Evolutionary conservation across 768 basidiomycete species (phyloP), one percentile per base, ranked within the genome.

Genomic region (Tephrocybe sp.): DNA sequence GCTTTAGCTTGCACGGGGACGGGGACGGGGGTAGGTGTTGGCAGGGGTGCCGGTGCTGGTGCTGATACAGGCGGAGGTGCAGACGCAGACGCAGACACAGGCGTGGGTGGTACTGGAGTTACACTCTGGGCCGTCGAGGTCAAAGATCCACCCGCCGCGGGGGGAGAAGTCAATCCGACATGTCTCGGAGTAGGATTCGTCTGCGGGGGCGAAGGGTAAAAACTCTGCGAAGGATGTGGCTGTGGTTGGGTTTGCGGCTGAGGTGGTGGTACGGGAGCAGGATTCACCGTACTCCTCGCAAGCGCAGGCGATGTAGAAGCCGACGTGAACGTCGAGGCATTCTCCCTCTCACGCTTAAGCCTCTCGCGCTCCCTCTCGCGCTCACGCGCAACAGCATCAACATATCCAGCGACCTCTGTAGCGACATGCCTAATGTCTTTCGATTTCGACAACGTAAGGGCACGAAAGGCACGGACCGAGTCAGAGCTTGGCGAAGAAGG

Each of bases 291-390:
- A 22, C 50, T 49, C 33, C 55, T 47, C 4, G 41, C 36, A 26
- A 52, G 49, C 5, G 58, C 53, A 13, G 48, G 41, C 2, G 53
- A 36, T 13, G 43, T 16, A 19, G 49, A 48, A n/a, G 52, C 48
- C 32, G 57, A 20, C 30, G 48, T 49, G 6, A 49, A 51, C 17
- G 55, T 52, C 11, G 58, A 44, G 42, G 65, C 54, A n/a, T 26
- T 60, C 1, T 89, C 85, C 16, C 85, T 71, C 64, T 87, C 87
- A 41, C 77, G 72, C 57, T 82, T 82, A 41, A 89, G 74, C 22
- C 87, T 74, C 57, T 91, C 89, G 5, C 88, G 74, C 64, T 93
- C 90, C 50, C 75, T 74, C 53, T 92, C 91, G 14, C 91, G 74
- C 59, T 92, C 91, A 55, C 80, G 80, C 3, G 83, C 84, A 5